Evolutionary conservation across 2,329 filamentous ascomycete genomes (phyloP).

Genomic region (Trichoderma asperellum): DNA sequence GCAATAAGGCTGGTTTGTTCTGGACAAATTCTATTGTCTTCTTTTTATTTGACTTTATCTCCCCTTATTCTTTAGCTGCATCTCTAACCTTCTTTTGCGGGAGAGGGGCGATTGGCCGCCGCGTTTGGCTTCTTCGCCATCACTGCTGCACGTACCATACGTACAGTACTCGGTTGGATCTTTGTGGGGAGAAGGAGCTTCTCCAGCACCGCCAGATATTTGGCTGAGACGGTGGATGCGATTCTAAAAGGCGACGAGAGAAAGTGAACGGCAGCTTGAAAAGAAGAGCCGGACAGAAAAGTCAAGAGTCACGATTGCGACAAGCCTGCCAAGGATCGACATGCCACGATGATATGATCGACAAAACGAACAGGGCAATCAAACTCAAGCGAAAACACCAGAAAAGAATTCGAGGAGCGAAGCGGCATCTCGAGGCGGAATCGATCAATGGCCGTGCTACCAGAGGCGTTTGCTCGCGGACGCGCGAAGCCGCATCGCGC

Average conservation of each 20-base stretch:
- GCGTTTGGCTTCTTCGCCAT: neutral
- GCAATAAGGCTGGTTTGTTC: neutral
- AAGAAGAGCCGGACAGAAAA: neutral
- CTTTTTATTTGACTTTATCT: neutral
- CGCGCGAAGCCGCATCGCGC: constrained; percentile 26
- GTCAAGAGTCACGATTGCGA: constrained; percentile 9
- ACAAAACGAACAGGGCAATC: constrained; percentile 1
- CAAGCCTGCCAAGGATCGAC: constrained; percentile 15
- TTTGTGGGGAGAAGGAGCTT: constrained; percentile 1
- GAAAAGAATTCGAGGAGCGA: neutral
- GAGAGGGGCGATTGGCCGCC: constrained; percentile 9
- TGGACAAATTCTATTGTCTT: neutral
- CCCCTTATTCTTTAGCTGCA: neutral
- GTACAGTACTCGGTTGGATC: neutral
- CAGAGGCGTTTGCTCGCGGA: constrained; percentile 14
- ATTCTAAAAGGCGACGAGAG: neutral
- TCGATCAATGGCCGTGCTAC: constrained; percentile 24
- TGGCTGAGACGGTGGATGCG: constrained; percentile 7
- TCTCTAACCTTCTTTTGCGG: neutral
- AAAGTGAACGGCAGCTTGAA: neutral
- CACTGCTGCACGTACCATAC: neutral
- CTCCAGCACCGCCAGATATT: neutral
- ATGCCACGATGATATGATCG: constrained; percentile 25
- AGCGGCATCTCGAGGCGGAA: constrained; percentile 3
- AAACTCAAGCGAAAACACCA: neutral